Percentiles rank a stretch among this genome's conserved stretches.
These are phyloP conservation scores for Elaeis guineensis DNA, from an alignment of 176 grass and related monocot species.

Conservation along the genomic window DNA sequence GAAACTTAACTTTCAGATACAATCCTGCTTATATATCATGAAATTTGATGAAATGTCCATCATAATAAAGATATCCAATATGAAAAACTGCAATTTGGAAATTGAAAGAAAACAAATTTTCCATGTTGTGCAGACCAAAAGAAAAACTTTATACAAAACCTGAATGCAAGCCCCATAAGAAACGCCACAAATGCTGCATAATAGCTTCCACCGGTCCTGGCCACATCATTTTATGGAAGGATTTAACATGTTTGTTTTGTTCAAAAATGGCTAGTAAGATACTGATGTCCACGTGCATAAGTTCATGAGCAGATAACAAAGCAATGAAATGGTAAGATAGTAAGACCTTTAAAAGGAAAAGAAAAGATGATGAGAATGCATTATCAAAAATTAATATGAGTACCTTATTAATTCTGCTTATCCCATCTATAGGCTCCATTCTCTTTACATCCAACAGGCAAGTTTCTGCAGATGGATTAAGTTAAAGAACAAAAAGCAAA, in stretches of 20 bases:
- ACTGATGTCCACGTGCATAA: no score
- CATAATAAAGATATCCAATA: no score
- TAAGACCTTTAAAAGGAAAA: no score
- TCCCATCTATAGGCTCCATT: slow-evolving; percentile 98
- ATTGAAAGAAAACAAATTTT: no score
- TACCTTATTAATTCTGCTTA: slow-evolving; percentile 95
- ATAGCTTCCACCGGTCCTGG: slow-evolving; percentile 95
- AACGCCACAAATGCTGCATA: slow-evolving; percentile 97
- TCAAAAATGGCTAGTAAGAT: background rate
- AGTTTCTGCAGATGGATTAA: slow-evolving; percentile 49
- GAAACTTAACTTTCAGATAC: slow-evolving; percentile 11
- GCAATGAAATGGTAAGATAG: no score
- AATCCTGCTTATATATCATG: background rate
- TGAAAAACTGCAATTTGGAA: no score
- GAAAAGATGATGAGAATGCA: no score
- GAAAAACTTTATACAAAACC: slow-evolving; percentile 16
- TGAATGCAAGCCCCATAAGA: slow-evolving; percentile 98
- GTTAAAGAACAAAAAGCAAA: background rate
- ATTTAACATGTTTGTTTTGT: slow-evolving; percentile 1
- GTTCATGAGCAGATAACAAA: no score
- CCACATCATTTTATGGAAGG: slow-evolving; percentile 21
- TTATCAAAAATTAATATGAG: slow-evolving; percentile 9
- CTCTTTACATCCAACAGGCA: slow-evolving; percentile 92
- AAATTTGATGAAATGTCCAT: background rate
- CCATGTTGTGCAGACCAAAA: no score